phyloP scores from a whole-genome alignment of 2,329 filamentous ascomycete genomes.

The Colletotrichum spaethianum region DNA sequence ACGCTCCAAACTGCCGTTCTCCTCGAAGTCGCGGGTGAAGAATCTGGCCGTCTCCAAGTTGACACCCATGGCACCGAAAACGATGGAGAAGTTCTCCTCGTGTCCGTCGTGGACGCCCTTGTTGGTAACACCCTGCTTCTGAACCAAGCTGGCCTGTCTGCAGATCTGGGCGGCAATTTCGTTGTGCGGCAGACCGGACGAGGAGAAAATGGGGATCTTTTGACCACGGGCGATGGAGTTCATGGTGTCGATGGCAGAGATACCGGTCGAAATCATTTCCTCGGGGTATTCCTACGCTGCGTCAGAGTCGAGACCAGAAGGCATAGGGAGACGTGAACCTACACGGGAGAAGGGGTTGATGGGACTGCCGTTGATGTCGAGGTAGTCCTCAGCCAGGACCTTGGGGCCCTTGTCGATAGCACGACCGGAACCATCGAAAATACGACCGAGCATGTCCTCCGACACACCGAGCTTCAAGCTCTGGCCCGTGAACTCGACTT shows the following conservation, averaged over 20 bases:
- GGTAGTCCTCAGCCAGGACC: constrained; percentile 96
- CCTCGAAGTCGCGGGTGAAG: constrained; percentile 98
- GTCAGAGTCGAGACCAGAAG: constrained; percentile 40
- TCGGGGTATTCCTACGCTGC: constrained; percentile 88
- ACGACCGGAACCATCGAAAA: constrained; percentile 97
- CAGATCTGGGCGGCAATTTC: constrained; percentile 99
- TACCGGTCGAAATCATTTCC: constrained; percentile 99
- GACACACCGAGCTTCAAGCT: constrained; percentile 99
- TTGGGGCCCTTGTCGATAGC: constrained; percentile 99
- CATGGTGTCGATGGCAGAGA: constrained; percentile 99
- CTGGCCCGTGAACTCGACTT: constrained; percentile 96
- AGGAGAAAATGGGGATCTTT: constrained; percentile 99
- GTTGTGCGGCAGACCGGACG: constrained; percentile 97
- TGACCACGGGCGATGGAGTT: constrained; percentile 98
- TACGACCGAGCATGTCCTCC: constrained; percentile 99
- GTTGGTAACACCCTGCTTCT: constrained; percentile 81
- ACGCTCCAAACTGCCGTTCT: constrained; percentile 98
- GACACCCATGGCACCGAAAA: constrained; percentile 99
- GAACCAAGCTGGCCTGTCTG: constrained; percentile 94
- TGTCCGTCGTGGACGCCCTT: constrained; percentile 97
- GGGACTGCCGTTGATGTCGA: constrained; percentile 98
- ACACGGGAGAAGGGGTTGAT: constrained; percentile 99
- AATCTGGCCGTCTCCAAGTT: constrained; percentile 99
- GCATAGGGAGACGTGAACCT: constrained; percentile 52
- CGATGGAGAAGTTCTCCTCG: constrained; percentile 99